A percentile compares a stretch with the other conserved stretches of the same genome.
Evolutionary conservation across 1,284 basidiomycete species (phyloP).

Genomic region (Marasmius fiardii): DNA sequence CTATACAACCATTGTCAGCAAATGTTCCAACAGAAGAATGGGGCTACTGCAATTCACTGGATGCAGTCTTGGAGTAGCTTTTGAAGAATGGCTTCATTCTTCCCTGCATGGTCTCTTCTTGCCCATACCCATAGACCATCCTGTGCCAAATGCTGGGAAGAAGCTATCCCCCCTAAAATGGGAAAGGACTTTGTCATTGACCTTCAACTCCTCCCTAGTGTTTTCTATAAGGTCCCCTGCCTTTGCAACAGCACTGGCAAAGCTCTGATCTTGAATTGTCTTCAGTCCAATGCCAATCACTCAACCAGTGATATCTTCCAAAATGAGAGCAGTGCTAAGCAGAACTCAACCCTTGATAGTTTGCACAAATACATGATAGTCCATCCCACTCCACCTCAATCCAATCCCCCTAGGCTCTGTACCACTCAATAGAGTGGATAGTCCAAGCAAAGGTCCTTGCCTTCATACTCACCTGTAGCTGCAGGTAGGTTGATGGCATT

Average conservation of each 20-base stretch:
- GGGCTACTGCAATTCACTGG: not conserved
- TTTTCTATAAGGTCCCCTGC: not conserved
- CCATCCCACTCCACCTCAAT: not conserved
- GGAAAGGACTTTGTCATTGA: not conserved
- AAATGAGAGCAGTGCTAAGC: not conserved
- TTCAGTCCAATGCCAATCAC: not conserved
- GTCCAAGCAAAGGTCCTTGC: not conserved
- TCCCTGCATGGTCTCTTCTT: not conserved
- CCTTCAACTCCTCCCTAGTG: not conserved
- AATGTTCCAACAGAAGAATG: not conserved
- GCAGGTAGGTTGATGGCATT: not conserved
- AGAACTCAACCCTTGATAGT: no score
- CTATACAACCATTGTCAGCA: not conserved
- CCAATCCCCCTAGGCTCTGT: not conserved
- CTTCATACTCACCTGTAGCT: not conserved
- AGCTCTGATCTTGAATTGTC: not conserved
- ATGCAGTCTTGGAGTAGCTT: not conserved
- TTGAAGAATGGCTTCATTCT: not conserved
- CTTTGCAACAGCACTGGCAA: not conserved
- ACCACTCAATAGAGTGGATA: not conserved
- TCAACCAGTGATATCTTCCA: not conserved
- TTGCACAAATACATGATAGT: not conserved
- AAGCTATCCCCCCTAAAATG: not conserved
- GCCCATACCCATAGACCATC: not conserved
- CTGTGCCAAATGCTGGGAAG: not conserved